Evolutionary conservation across 495 filamentous ascomycete species (phyloP), one percentile per base, ranked within the genome.

Genomic region (Aspergillus biplanus): DNA sequence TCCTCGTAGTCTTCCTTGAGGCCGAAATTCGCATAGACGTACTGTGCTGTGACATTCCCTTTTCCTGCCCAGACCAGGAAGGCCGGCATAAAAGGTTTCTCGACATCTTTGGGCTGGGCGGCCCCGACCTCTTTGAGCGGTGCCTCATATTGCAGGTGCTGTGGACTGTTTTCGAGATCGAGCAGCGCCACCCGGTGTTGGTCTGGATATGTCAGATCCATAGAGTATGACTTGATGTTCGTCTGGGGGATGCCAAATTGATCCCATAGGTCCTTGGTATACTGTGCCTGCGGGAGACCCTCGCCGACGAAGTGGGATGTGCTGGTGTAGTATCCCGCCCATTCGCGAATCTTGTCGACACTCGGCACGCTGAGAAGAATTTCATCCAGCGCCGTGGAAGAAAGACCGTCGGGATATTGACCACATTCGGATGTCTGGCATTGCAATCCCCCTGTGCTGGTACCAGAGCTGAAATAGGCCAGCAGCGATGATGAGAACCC

Each of bases 11-110:
- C 57, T 7, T 34, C 18, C 31, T 31, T 31, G 4, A 32, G 44
- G 6, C 57, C 57, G 13, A 59, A 59, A 31, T 59, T 59, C 4
- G 57, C 57, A 33, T 50, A 59, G 32, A 59, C 44, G 7, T 49
- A 16, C 35, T 49, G 46, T 13, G 57, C 47, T 9, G 31, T 35
- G 2, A 50, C 15, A 33, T 35, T 32, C 1, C 57, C 57, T 0
- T 4, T 0, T 12, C 1, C 7, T 0, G 27, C 11, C 32, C 46
- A 15, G 13, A 27, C 57, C 7, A 49, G 34, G 33, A 59, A 59
- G 16, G 46, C 7, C 1, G 57, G 31, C 6, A 50, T 49, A n/a
- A 47, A 59, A 7, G 57, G 32, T 15, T 15, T 44, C 39, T 44
- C 39, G n/a, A 0, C 16, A 12, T 27, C 21, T 50, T 46, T 15